Conservation (phyloP, 1,284 basidiomycete genomes). For the Ganoderma sinense region DNA sequence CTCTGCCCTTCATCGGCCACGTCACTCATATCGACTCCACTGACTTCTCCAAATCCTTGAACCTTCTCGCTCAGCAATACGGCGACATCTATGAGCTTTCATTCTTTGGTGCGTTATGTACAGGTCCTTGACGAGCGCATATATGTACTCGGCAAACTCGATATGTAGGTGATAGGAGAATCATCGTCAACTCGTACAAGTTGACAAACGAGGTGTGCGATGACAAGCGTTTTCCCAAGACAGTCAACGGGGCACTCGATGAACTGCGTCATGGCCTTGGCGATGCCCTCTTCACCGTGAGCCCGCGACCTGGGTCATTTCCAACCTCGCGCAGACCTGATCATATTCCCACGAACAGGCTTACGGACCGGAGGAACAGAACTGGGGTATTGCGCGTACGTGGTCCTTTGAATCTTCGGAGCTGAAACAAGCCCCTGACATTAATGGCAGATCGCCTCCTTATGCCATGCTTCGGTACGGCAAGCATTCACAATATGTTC, state of each 20-base stretch:
- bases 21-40: conserved; percentile 45
- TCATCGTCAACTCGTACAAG: conserved; percentile 45
- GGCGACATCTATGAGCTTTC: conserved; percentile 54
- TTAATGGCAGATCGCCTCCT: conserved; percentile 52
- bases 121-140: not conserved
- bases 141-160: not conserved
- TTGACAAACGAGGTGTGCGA: conserved; percentile 53
- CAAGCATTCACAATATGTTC: conserved; percentile 54
- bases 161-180: conserved; percentile 28
- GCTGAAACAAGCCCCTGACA: not conserved
- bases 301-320: not conserved
- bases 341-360: conserved; percentile 21
- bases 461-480: conserved; percentile 59
- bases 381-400: conserved; percentile 57
- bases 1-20: conserved; percentile 55
- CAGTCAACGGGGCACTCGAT: conserved; percentile 40
- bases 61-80: conserved; percentile 50
- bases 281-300: conserved; percentile 54
- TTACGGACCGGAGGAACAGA: conserved; percentile 48
- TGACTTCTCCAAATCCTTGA: conserved; percentile 45
- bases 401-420: not conserved
- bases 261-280: conserved; percentile 50
- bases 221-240: conserved; percentile 56
- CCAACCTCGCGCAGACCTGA: not conserved
- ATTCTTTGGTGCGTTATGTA: conserved; percentile 42